Base-by-base conservation (phyloP, 2,329 filamentous ascomycete species). In the Trichoderma sp. region DNA sequence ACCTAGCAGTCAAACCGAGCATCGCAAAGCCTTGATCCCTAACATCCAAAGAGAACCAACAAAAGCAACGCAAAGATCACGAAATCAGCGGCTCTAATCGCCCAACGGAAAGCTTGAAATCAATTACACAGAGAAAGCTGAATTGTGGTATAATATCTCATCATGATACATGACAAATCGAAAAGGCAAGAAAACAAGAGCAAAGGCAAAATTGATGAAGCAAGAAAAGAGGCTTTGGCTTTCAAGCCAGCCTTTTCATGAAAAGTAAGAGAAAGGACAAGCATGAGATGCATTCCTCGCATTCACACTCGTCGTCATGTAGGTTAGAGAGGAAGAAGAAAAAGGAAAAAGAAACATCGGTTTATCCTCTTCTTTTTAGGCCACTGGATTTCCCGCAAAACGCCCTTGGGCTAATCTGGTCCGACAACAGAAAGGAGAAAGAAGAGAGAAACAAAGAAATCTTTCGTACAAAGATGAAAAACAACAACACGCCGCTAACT, bases 121-220 rank as follows among this genome's bases (percentile, higher is more conserved):
- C 9, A 34, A 34, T 34, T 34, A 10, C 30, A 10, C 30, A 10
- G 30, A 34, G 30, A 9, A 34, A 34, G 30, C 30, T 34, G 30
- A 34, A 34, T 34, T 34, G n/a, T 54, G 48, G 39, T 63, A 43
- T 63, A 57, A 34, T 63, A 56, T 63, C 61, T 48, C 61, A 57
- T 63, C 51, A 63, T 56, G 51, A 45, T 30, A 44, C 61, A 50
- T 63, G 52, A 63, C 51, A 63, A 56, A 63, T 56, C 39, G 48
- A 60, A 26, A 34, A 58, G 17, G 10, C 5, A 43, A 15, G 15
- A 41, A 3, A 55, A 28, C 7, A 34, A 34, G 30, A 34, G 30
- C 1, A 34, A 34, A 34, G 30, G 10, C 1, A 30, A 24, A 30
- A 7, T 30, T 2, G 28, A 2, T 30, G 9, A 41, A 41, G 17